Evolutionary conservation across 2,329 filamentous ascomycete genomes (phyloP).

Genomic region (Ophiostoma fasciatum): DNA sequence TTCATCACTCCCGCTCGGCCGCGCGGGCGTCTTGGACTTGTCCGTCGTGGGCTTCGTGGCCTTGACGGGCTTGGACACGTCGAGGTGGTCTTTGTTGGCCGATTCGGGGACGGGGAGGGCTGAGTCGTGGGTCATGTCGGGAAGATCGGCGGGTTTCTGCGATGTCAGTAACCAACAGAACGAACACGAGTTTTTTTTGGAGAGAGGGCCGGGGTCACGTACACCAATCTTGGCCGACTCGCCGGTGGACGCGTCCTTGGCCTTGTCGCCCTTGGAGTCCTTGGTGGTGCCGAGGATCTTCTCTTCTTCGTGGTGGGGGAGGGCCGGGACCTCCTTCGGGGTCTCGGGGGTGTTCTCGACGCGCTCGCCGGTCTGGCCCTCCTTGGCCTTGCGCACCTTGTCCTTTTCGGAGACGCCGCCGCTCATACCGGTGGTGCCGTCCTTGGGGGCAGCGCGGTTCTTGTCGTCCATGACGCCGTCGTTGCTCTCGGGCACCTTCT

Average conservation of each 20-base stretch:
- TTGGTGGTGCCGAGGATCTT: conserved; percentile 36
- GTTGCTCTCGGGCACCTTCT: conserved; percentile 46
- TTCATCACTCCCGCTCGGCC: conserved; percentile 19
- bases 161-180: not conserved
- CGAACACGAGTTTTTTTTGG: too few species aligned
- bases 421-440: conserved; percentile 77
- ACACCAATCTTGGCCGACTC: conserved; percentile 44
- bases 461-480: conserved; percentile 92
- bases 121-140: conserved; percentile 61
- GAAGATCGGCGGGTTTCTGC: conserved; percentile 70
- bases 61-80: conserved; percentile 30
- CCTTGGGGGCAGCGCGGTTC: conserved; percentile 56
- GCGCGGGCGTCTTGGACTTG: conserved; percentile 10
- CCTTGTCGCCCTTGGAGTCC: conserved; percentile 22
- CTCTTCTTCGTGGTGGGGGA: conserved; percentile 68
- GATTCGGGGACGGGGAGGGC: conserved; percentile 54
- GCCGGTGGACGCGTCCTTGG: conserved; percentile 22
- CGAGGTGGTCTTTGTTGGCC: conserved; percentile 48
- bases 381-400: conserved; percentile 56
- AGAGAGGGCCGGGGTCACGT: too few species aligned
- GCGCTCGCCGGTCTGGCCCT: conserved; percentile 49
- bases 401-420: conserved; percentile 81
- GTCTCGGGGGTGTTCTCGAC: conserved; percentile 62
- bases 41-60: too few species aligned
- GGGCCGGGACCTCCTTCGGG: conserved; percentile 71